Conservation (phyloP, 148 eudicot species). For the Amaranthus cruentus region DNA sequence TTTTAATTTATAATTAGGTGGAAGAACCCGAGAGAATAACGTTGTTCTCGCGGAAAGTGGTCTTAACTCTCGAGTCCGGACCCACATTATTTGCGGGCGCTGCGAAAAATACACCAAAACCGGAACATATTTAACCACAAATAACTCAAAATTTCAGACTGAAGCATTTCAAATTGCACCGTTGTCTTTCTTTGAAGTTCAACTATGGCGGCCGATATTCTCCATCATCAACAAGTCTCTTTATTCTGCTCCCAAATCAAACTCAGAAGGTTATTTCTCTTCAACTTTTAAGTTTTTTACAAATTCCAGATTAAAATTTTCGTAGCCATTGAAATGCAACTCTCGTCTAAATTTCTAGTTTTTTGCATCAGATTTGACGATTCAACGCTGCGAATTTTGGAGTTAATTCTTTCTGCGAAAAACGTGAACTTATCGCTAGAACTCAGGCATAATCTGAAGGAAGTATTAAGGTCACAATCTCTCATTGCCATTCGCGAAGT, state of each 20-base stretch:
- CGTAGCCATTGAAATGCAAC: background rate
- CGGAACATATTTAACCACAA: too few relatives aligned
- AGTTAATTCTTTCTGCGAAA: constrained; percentile 41
- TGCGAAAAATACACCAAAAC: too few relatives aligned
- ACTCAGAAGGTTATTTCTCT: constrained; percentile 33
- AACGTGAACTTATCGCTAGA: constrained; percentile 45
- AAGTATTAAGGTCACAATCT: constrained; percentile 55
- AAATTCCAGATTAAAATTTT: background rate
- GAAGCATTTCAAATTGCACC: background rate
- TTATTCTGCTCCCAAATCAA: constrained; percentile 48
- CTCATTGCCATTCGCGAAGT: constrained; percentile 39
- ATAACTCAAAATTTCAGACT: too few relatives aligned
- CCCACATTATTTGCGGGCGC: too few relatives aligned
- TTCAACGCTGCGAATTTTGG: constrained; percentile 48
- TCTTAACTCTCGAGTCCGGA: too few relatives aligned
- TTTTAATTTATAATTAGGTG: too few relatives aligned
- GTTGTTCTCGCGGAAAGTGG: too few relatives aligned
- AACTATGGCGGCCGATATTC: constrained; percentile 20
- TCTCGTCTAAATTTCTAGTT: background rate
- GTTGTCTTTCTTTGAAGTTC: background rate
- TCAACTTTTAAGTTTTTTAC: background rate
- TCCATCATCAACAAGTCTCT: constrained; percentile 28
- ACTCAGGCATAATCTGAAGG: constrained; percentile 31
- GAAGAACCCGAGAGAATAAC: too few relatives aligned
- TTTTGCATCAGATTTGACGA: constrained; percentile 47